Base-by-base conservation (phyloP, 371 early-diverging fungal species). In the Mortierella sp. region DNA sequence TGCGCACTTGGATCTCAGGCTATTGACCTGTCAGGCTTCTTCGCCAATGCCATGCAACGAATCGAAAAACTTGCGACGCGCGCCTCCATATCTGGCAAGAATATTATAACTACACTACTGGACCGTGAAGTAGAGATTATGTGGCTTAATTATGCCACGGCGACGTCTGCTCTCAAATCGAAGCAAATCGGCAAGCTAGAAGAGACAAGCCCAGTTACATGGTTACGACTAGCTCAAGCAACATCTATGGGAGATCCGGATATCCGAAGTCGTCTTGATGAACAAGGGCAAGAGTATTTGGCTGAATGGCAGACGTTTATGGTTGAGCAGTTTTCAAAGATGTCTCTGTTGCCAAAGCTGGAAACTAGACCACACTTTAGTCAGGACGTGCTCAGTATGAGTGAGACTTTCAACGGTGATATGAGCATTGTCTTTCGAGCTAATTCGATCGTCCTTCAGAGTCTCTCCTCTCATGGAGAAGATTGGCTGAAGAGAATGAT, bases 301-400 rank as follows among this genome's bases (percentile, higher is more conserved):
- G 32, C 50, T 67, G 65, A 71, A 13, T 80, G 81, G 81, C 72
- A 80, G 38, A 68, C 69, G 8, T 3, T 24, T 1, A 24, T 74
- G 41, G 15, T 75, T 5, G 81, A 68, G 5, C 33, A 48, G 1
- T 52, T 67, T 28, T 71, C 81, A 4, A 50, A 64, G 13, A 15
- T 80, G 48, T 62, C 75, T 7, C 63, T 80, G 8, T 63, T 80
- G 19, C 81, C 81, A 4, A 74, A 68, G 24, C 38, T 74, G 60
- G 81, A 80, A 36, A 75, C 69, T 21, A 38, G 62, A 38, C 59
- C 71, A 4, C 58, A 50, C 28, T 75, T 74, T 52, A 71, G 66
- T 22, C 38, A 61, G 13, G 59, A 58, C 2, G 58, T 67, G 15
- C 45, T 75, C 16, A 40, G 41, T 16, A 63, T 80, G 66, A 71